phyloP scores from a whole-genome alignment of 1,284 basidiomycete genomes.

The Neotropicomus parvogracilis region DNA sequence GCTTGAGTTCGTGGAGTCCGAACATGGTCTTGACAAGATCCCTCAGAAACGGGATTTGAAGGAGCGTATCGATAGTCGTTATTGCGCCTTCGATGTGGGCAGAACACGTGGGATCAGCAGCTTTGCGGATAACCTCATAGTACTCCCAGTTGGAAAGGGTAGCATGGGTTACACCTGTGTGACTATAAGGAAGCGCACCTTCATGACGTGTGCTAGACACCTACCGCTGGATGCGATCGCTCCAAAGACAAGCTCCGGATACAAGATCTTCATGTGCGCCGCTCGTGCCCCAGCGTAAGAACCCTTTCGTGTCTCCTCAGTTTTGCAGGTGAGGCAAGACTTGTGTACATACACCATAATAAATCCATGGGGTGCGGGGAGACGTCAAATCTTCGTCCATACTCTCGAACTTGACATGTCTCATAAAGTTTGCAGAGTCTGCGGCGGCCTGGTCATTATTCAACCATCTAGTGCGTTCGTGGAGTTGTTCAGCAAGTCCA shows the following conservation, averaged over 20 bases:
- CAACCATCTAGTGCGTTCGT: slow-evolving; percentile 57
- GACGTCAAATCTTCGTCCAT: slow-evolving; percentile 69
- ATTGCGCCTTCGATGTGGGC: slow-evolving; percentile 65
- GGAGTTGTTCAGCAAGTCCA: slow-evolving; percentile 8
- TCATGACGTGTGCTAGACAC: slow-evolving; percentile 22
- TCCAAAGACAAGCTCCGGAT: slow-evolving; percentile 86
- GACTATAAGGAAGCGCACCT: neutral
- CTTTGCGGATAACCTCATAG: slow-evolving; percentile 79
- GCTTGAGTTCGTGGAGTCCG: slow-evolving; percentile 61
- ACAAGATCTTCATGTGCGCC: slow-evolving; percentile 87
- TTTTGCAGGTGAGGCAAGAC: neutral
- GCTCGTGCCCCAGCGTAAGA: slow-evolving; percentile 92
- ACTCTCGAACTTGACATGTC: slow-evolving; percentile 70
- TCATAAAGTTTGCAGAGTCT: slow-evolving; percentile 93
- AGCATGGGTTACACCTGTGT: slow-evolving; percentile 69
- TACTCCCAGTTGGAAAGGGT: slow-evolving; percentile 77
- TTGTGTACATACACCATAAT: slow-evolving; percentile 72
- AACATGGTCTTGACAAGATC: slow-evolving; percentile 66
- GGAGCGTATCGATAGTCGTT: slow-evolving; percentile 58
- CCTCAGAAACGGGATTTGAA: slow-evolving; percentile 45
- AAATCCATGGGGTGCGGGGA: slow-evolving; percentile 82
- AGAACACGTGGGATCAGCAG: slow-evolving; percentile 72
- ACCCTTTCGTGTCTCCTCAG: slow-evolving; percentile 44
- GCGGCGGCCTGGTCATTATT: slow-evolving; percentile 87
- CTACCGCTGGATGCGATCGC: slow-evolving; percentile 86